Evolutionary conservation across 352 stramenopile species (phyloP).

Genomic region (Phytophthora europaea): DNA sequence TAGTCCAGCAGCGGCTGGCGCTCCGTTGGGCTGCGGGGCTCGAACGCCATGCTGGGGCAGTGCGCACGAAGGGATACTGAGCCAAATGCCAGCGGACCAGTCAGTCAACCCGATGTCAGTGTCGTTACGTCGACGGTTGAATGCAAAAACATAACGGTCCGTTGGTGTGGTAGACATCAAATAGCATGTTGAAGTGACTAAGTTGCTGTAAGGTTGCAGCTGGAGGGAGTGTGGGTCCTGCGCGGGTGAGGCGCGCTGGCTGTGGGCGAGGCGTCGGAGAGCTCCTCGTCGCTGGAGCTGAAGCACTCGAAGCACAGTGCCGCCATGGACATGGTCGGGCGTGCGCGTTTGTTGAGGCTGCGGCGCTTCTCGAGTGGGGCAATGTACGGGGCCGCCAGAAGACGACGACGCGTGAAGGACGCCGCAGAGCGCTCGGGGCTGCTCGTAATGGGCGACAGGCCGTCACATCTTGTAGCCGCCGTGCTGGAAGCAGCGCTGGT

Average conservation of each 20-base stretch:
- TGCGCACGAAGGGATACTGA: conserved; percentile 2
- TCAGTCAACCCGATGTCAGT: not conserved
- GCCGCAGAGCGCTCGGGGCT: conserved; percentile 21
- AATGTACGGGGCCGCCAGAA: conserved; percentile 46
- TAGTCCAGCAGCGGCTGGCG: conserved; percentile 18
- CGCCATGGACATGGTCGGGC: conserved; percentile 33
- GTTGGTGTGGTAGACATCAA: not conserved
- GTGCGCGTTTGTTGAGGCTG: conserved; percentile 13
- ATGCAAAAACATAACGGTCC: conserved; percentile 13
- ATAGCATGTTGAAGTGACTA: not conserved
- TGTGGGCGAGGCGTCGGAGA: too few species aligned
- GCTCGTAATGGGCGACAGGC: conserved; percentile 28
- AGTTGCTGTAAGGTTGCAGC: not conserved
- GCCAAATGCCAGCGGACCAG: not conserved
- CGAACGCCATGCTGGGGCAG: conserved; percentile 16
- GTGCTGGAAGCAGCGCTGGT: conserved; percentile 79
- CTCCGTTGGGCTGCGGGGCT: conserved; percentile 28
- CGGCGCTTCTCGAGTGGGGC: conserved; percentile 37
- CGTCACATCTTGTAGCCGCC: conserved; percentile 71
- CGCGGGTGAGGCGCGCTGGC: too few species aligned
- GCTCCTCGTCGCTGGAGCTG: conserved; percentile 31
- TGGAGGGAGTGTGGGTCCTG: too few species aligned
- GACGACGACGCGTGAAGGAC: conserved; percentile 26
- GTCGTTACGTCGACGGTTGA: conserved; percentile 22
- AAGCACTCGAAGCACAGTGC: conserved; percentile 32